Base-by-base conservation (phyloP, 345 rosid species). In the Moringa oleifera region DNA sequence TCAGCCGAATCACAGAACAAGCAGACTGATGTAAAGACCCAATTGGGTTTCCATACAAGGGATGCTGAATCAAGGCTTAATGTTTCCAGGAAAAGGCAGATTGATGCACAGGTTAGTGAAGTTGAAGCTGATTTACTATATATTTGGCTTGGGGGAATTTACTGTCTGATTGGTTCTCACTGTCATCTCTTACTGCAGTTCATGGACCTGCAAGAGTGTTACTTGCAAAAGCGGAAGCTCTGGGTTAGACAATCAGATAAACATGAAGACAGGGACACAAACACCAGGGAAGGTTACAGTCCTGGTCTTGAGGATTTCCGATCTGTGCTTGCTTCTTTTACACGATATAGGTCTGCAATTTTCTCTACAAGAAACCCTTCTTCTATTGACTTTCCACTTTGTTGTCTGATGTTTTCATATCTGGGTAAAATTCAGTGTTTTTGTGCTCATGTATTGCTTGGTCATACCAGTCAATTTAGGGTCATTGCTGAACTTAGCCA, bases 401-500 rank as follows among this genome's bases (percentile, higher is more conserved):
- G 21, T 28, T 6, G 15, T 17, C 47, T 41, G 46, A 46, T 28
- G 12, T 23, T n/a, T 60, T 68, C 13, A 53, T 57, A 7, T 41
- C 9, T 25, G 31, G 23, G 54, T 25, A 47, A 6, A 45, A 18
- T 33, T 24, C 25, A 51, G 18, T 46, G 37, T 55, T 50, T 24
- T 59, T 73, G 55, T 20, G 49, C 68, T 63, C 61, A 45, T 28
- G 7, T 49, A 23, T 37, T 56, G 19, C n/a, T 68, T 57, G 66
- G 72, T 64, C 56, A 63, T 67, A 64, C 9, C 68, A 85, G 88
- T 64, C 80, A 75, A 56, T 57, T 85, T 74, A 82, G 78, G 75
- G 83, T 75, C 62, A 75, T 79, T 63, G 80, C 88, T 65, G 86
- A 85, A 68, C 77, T 79, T 62, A 71, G 84, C 60, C 85, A 83